Percentiles rank a stretch among this genome's conserved stretches.
Evolutionary conservation across 257 asterid genomes (phyloP).

Genomic region (Primulina tabacum): DNA sequence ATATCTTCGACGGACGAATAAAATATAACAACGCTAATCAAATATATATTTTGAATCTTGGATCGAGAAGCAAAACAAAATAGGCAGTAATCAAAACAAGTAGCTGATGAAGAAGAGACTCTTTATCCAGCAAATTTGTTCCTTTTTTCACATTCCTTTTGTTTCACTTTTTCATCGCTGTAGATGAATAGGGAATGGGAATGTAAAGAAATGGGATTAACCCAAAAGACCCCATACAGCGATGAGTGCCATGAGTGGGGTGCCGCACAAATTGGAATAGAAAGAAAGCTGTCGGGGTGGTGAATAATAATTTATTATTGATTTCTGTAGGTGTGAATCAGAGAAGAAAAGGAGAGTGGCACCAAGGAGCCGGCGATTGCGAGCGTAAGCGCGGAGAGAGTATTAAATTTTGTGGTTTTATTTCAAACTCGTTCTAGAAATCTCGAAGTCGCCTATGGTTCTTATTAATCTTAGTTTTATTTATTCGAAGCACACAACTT

Average conservation of each 20-base stretch:
- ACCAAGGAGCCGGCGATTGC: background rate
- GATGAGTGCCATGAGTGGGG: slow-evolving; percentile 24
- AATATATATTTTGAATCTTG: background rate
- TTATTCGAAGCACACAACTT: no score
- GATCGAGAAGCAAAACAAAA: background rate
- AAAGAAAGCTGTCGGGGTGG: background rate
- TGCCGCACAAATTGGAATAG: slow-evolving; percentile 24
- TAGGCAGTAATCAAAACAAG: background rate
- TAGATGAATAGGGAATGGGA: slow-evolving; percentile 24
- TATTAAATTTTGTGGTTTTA: no score
- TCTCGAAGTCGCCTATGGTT: no score
- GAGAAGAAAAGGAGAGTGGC: background rate
- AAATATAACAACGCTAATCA: slow-evolving; percentile 4
- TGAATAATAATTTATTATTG: background rate
- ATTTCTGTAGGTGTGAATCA: background rate
- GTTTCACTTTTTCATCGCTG: slow-evolving; percentile 12
- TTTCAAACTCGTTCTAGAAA: no score
- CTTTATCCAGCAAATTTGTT: slow-evolving; percentile 6
- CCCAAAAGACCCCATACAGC: slow-evolving; percentile 24
- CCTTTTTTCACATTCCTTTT: background rate
- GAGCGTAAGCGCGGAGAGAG: no score
- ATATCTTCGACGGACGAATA: slow-evolving; percentile 22
- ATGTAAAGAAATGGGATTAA: slow-evolving; percentile 13
- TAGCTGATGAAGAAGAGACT: slow-evolving; percentile 20
- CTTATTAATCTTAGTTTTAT: no score